Evolutionary conservation across 1,284 basidiomycete genomes (phyloP).

Genomic region (Apiotrichum domesticum): DNA sequence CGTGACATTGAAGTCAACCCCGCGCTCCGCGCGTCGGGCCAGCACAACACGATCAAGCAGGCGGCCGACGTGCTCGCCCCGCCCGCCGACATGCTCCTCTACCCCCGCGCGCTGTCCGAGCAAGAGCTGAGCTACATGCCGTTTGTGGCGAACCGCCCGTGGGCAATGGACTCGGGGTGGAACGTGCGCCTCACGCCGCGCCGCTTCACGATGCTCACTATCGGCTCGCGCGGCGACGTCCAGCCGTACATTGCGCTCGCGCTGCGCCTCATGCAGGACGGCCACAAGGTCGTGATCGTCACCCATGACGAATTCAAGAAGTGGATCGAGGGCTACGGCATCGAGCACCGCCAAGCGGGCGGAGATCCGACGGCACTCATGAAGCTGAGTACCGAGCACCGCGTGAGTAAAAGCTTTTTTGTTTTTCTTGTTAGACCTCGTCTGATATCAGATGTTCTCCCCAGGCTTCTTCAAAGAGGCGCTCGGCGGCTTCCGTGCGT

Average conservation of each 20-base stretch:
- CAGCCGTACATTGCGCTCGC: conserved; percentile 51
- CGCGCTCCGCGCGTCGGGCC: background rate
- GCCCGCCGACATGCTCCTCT: conserved; percentile 23
- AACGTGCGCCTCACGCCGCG: conserved; percentile 30
- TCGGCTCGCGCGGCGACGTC: conserved; percentile 51
- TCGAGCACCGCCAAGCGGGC: conserved; percentile 63
- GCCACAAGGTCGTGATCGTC: conserved; percentile 54
- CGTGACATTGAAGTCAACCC: conserved; percentile 12
- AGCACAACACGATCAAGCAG: conserved; percentile 8
- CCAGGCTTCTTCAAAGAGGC: conserved; percentile 74
- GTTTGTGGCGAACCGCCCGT: conserved; percentile 41
- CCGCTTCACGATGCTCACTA: conserved; percentile 47
- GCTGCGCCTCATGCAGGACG: conserved; percentile 51
- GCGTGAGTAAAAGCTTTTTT: conserved; percentile 23
- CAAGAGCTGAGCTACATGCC: conserved; percentile 40
- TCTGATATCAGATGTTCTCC: conserved; percentile 58
- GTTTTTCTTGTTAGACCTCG: background rate
- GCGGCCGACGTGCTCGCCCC: conserved; percentile 36
- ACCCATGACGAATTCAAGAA: conserved; percentile 59
- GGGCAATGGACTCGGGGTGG: conserved; percentile 1
- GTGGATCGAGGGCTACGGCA: conserved; percentile 60
- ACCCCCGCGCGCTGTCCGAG: conserved; percentile 26
- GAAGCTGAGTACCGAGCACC: conserved; percentile 51
- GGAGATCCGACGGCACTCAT: conserved; percentile 69
- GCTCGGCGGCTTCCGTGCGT: conserved; percentile 60